A percentile compares a stretch with the other conserved stretches of the same genome.
phyloP scores from a whole-genome alignment of 495 filamentous ascomycete species.

The Xylaria sp. region DNA sequence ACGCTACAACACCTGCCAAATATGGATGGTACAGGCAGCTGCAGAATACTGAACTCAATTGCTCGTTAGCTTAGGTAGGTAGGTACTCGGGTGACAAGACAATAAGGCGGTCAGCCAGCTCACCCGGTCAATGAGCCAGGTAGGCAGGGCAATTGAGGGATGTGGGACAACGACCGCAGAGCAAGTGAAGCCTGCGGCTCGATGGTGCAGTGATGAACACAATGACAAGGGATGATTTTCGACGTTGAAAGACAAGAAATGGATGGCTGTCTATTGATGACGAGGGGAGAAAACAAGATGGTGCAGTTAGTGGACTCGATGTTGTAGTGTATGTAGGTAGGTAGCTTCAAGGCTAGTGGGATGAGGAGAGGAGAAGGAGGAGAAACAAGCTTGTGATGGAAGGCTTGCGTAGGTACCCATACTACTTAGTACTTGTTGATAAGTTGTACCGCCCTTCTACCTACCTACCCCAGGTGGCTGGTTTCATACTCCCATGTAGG shows the following conservation, averaged over 20 bases:
- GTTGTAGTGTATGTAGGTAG: too few species aligned
- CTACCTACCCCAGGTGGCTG: background rate
- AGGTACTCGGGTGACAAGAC: background rate
- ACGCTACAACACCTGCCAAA: background rate
- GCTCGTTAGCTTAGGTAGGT: background rate
- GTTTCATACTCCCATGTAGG: too few species aligned
- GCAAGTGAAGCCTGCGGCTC: background rate
- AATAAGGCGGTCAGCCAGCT: constrained; percentile 18
- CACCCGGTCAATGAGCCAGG: background rate
- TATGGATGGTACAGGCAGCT: background rate
- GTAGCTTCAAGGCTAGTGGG: too few species aligned
- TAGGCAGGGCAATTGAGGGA: constrained; percentile 1
- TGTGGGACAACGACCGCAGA: background rate
- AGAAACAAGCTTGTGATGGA: constrained; percentile 20
- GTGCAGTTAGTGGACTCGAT: background rate
- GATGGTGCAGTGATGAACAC: background rate
- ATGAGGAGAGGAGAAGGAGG: constrained; percentile 22
- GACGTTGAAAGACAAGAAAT: background rate
- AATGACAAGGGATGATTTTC: background rate
- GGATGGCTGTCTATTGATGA: constrained; percentile 1
- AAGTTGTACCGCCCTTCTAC: too few species aligned
- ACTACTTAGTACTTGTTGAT: background rate
- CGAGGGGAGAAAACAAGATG: background rate
- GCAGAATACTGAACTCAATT: background rate
- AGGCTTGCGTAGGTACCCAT: constrained; percentile 22